Conservation (phyloP, 1,284 basidiomycete genomes). For the Trametes pubescens region DNA sequence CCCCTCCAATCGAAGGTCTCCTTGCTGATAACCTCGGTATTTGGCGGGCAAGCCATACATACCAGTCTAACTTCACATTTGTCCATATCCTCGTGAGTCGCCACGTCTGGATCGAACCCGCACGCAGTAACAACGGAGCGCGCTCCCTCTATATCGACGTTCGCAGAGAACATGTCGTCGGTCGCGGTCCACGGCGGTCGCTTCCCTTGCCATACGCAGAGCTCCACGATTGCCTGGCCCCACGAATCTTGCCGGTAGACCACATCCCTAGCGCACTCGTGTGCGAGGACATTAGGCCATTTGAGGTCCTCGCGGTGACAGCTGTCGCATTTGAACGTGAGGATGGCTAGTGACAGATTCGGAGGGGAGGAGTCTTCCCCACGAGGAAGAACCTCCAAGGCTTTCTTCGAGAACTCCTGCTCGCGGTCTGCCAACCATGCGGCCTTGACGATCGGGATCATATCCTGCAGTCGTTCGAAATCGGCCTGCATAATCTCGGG, state of each 20-base stretch:
- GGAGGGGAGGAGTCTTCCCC: neutral
- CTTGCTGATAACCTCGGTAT: too few relatives aligned
- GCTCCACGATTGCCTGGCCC: too few relatives aligned
- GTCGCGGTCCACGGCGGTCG: too few relatives aligned
- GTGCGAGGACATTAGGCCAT: constrained; percentile 10
- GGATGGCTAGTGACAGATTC: constrained; percentile 1
- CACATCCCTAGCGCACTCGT: neutral
- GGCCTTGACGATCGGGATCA: neutral
- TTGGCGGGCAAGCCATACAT: too few relatives aligned
- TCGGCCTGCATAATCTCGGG: neutral
- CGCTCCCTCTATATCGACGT: too few relatives aligned
- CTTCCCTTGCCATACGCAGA: too few relatives aligned
- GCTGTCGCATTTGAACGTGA: neutral
- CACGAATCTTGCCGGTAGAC: neutral
- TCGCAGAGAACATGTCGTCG: too few relatives aligned
- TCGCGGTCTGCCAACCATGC: constrained; percentile 4
- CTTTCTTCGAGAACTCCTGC: neutral
- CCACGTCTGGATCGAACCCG: too few relatives aligned
- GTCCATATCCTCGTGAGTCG: too few relatives aligned
- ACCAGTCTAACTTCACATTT: too few relatives aligned
- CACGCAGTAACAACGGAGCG: too few relatives aligned
- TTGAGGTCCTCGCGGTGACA: neutral
- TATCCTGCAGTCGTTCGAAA: neutral
- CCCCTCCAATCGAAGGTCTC: too few relatives aligned
- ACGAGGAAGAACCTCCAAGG: neutral